Evolutionary conservation across 768 basidiomycete species (phyloP).

Genomic region (Psilocybe sp.): DNA sequence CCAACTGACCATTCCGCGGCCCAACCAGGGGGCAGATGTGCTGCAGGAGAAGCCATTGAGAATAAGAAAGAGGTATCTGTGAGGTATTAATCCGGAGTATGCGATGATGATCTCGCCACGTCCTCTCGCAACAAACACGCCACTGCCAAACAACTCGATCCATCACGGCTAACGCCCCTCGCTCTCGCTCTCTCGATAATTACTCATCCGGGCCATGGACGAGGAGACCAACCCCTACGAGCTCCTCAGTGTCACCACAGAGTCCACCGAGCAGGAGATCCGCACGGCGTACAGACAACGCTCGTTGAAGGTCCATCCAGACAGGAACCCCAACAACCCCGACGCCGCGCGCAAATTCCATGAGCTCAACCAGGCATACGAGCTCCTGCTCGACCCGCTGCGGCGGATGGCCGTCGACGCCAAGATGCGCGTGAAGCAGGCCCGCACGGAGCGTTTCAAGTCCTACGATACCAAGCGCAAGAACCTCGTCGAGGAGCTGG

Average conservation of each 20-base stretch:
- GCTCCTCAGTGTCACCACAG: constrained; percentile 54
- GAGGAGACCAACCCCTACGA: constrained; percentile 75
- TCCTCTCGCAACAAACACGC: constrained; percentile 22
- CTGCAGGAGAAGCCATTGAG: constrained; percentile 48
- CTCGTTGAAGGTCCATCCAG: constrained; percentile 86
- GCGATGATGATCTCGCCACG: constrained; percentile 21
- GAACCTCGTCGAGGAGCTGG: constrained; percentile 71
- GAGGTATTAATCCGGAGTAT: constrained; percentile 18
- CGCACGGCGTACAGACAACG: constrained; percentile 75
- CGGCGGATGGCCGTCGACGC: constrained; percentile 79
- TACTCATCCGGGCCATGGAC: too few relatives aligned
- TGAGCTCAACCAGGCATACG: constrained; percentile 78
- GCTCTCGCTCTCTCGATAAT: too few relatives aligned
- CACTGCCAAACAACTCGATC: constrained; percentile 23
- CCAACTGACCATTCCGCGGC: constrained; percentile 81
- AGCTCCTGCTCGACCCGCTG: constrained; percentile 77
- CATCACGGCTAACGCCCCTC: too few relatives aligned
- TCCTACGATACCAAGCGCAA: constrained; percentile 72
- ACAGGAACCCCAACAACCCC: constrained; percentile 78
- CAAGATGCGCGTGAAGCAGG: constrained; percentile 67
- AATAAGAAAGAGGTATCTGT: constrained; percentile 14
- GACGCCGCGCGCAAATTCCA: constrained; percentile 86
- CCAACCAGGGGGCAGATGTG: constrained; percentile 90
- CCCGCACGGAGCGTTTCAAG: constrained; percentile 68
- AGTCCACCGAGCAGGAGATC: constrained; percentile 76